Conservation (phyloP, 495 filamentous ascomycete species). For the Cercophora sp. region DNA sequence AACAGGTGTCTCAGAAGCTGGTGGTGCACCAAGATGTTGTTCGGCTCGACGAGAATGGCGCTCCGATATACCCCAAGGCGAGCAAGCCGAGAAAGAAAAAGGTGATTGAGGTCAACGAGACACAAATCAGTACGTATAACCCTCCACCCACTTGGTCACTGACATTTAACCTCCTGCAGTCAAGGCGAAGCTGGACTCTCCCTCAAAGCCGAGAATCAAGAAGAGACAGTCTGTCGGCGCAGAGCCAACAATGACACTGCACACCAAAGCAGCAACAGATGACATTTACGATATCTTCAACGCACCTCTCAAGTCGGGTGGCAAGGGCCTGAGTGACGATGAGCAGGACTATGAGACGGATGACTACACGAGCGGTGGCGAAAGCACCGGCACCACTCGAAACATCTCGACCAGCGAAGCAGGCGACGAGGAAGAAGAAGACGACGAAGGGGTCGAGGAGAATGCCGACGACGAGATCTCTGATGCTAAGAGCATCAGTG, state of each 20-base stretch:
- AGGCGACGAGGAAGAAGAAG: constrained; percentile 34
- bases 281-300: constrained; percentile 98
- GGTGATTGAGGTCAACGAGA: constrained; percentile 72
- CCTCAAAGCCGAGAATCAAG: constrained; percentile 70
- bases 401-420: constrained; percentile 50
- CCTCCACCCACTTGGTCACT: background rate
- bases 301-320: constrained; percentile 63
- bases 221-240: constrained; percentile 53
- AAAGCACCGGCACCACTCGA: constrained; percentile 72
- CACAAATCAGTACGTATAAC: constrained; percentile 68
- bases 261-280: constrained; percentile 91
- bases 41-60: constrained; percentile 51
- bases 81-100: constrained; percentile 59
- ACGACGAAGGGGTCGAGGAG: constrained; percentile 58
- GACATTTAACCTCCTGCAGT: constrained; percentile 48
- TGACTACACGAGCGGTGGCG: constrained; percentile 76
- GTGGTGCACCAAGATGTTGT: constrained; percentile 42
- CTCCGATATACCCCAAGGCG: constrained; percentile 27
- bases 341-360: constrained; percentile 67
- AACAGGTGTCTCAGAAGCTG: constrained; percentile 36
- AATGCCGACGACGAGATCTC: constrained; percentile 49
- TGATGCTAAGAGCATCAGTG: constrained; percentile 62
- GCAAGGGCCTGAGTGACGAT: constrained; percentile 51
- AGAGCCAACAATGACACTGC: constrained; percentile 94
- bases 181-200: constrained; percentile 88